Percentiles rank a stretch among this genome's conserved stretches.
Evolutionary conservation across 768 basidiomycete genomes (phyloP).

Genomic region (Kwoniella sp.): DNA sequence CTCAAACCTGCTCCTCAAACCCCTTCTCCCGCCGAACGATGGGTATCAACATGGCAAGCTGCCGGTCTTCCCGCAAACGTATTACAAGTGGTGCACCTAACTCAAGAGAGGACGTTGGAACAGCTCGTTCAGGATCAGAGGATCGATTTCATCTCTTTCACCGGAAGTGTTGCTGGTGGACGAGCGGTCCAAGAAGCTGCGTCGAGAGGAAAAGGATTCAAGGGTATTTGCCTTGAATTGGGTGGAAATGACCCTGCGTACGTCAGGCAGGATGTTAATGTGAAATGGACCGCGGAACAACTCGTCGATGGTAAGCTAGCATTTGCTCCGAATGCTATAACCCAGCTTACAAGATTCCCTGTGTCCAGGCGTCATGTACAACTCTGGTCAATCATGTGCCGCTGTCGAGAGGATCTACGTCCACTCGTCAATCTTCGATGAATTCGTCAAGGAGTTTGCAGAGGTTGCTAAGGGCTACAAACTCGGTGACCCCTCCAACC

Average conservation of each 20-base stretch:
- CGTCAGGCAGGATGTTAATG: conserved; percentile 80
- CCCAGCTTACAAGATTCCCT: background rate
- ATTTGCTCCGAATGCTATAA: conserved; percentile 1
- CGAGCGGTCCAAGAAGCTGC: conserved; percentile 72
- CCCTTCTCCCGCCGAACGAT: conserved; percentile 80
- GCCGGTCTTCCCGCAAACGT: conserved; percentile 79
- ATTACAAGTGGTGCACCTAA: conserved; percentile 57
- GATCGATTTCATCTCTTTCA: conserved; percentile 85
- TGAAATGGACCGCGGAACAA: conserved; percentile 78
- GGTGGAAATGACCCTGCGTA: conserved; percentile 99
- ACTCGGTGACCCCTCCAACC: conserved; percentile 79
- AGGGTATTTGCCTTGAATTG: conserved; percentile 86
- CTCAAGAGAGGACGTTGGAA: conserved; percentile 63
- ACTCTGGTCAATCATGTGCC: conserved; percentile 90
- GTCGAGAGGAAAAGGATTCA: conserved; percentile 69
- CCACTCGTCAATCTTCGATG: conserved; percentile 76
- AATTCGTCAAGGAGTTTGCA: conserved; percentile 73
- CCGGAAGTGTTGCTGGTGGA: conserved; percentile 81
- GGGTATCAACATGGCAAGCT: conserved; percentile 67
- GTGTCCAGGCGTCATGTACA: conserved; percentile 79
- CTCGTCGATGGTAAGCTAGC: conserved; percentile 76
- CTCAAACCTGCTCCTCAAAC: conserved; percentile 98
- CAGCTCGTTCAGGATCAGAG: conserved; percentile 65
- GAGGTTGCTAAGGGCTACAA: conserved; percentile 78
- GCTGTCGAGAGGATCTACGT: conserved; percentile 96